A percentile compares a stretch with the other conserved stretches of the same genome.
These are phyloP conservation scores for Globisporangium takayamanum DNA, from an alignment of 352 stramenopile genomes.

Conservation along the genomic window DNA sequence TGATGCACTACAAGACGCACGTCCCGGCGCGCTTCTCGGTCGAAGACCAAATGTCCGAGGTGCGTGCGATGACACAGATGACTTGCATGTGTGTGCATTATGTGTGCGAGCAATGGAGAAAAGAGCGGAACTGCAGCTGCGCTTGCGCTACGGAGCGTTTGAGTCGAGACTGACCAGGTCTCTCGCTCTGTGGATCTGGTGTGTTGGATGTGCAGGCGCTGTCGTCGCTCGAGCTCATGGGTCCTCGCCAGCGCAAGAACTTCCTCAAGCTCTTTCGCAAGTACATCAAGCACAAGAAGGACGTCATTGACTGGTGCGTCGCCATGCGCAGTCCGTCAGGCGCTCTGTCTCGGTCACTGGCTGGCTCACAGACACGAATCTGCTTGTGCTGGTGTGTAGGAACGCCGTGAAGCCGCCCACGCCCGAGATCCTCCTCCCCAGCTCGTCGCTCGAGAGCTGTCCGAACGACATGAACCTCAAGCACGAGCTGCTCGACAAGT, in stretches of 20 bases:
- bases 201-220: slow-evolving; percentile 34
- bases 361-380: background rate
- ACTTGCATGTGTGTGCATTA: background rate
- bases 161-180: background rate
- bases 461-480: slow-evolving; percentile 90
- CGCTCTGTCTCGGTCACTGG: background rate
- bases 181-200: too few relatives aligned
- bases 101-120: too few relatives aligned
- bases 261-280: slow-evolving; percentile 89
- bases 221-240: slow-evolving; percentile 75
- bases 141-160: background rate
- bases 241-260: slow-evolving; percentile 72
- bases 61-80: slow-evolving; percentile 12
- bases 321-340: background rate
- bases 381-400: slow-evolving; percentile 21
- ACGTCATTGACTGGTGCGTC: slow-evolving; percentile 70
- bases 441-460: slow-evolving; percentile 77
- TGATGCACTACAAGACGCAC: slow-evolving; percentile 87
- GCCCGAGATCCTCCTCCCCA: slow-evolving; percentile 60
- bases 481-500: slow-evolving; percentile 93
- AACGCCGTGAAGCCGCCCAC: slow-evolving; percentile 74
- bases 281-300: slow-evolving; percentile 81
- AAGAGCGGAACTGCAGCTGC: background rate
- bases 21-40: slow-evolving; percentile 78
- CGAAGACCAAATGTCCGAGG: slow-evolving; percentile 85